Conservation (phyloP, 2,329 filamentous ascomycete species). For the Emergomyces orientalis region DNA sequence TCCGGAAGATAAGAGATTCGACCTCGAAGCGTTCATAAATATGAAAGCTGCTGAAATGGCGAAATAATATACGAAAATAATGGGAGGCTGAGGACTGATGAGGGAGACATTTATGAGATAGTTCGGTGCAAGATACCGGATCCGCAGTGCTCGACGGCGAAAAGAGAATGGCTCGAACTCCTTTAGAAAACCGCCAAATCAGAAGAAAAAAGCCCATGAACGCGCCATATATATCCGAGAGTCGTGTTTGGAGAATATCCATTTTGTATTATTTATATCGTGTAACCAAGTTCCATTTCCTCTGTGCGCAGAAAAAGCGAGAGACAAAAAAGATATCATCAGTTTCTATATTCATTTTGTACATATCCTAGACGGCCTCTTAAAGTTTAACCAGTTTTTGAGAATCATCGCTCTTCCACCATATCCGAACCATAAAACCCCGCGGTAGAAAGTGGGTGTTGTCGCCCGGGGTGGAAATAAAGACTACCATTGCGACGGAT, state of each 20-base stretch:
- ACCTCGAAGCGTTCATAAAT: conserved; percentile 76
- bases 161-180: not conserved
- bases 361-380: conserved; percentile 14
- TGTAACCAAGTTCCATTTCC: conserved; percentile 28
- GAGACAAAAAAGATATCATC: conserved; percentile 21
- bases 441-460: not conserved
- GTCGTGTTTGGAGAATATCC: conserved; percentile 23
- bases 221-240: conserved; percentile 8
- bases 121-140: not conserved
- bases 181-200: not conserved
- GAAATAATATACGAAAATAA: conserved; percentile 22
- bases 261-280: conserved; percentile 31
- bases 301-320: conserved; percentile 34
- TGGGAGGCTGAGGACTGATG: conserved; percentile 18
- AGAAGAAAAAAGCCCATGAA: not conserved
- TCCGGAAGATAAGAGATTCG: conserved; percentile 79
- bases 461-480: not conserved
- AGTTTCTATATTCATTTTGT: conserved; percentile 33
- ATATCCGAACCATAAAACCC: not conserved
- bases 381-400: conserved; percentile 3
- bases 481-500: not conserved
- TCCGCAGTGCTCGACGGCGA: not conserved
- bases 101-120: not conserved
- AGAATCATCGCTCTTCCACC: not conserved
- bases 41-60: conserved; percentile 44